Percentiles rank a stretch among this genome's conserved stretches.
These are phyloP conservation scores for Sisymbrium altissimum DNA, from an alignment of 345 rosid species.

Conservation along the genomic window DNA sequence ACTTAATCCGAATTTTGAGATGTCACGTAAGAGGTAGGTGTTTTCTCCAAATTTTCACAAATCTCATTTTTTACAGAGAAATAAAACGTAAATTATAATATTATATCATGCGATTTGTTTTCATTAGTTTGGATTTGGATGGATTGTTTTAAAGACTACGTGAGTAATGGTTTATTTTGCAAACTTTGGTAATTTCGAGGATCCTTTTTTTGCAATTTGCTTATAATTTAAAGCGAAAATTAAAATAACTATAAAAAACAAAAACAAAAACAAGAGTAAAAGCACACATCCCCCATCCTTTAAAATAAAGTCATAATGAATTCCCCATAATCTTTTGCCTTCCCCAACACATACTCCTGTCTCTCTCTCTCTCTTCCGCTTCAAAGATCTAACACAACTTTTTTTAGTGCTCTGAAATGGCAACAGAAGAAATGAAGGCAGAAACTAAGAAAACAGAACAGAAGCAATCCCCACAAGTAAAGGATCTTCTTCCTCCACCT, in stretches of 20 bases:
- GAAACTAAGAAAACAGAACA: slow-evolving; percentile 33
- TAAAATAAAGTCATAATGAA: slow-evolving; percentile 24
- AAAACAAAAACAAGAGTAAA: not conserved
- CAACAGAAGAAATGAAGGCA: slow-evolving; percentile 39
- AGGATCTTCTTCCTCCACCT: slow-evolving; percentile 20
- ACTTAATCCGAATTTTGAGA: too few relatives aligned
- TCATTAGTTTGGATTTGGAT: not conserved
- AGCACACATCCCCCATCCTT: slow-evolving; percentile 13
- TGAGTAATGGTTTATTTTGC: not conserved
- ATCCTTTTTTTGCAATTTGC: not conserved
- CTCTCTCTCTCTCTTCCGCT: slow-evolving; percentile 14
- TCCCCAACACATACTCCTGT: slow-evolving; percentile 16
- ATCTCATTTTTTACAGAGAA: too few relatives aligned
- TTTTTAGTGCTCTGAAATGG: slow-evolving; percentile 35
- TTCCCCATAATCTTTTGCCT: slow-evolving; percentile 22
- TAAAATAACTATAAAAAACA: not conserved
- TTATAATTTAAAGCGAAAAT: not conserved
- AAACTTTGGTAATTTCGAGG: not conserved
- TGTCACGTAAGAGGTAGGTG: too few relatives aligned
- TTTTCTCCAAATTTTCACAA: too few relatives aligned
- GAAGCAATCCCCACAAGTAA: slow-evolving; percentile 14
- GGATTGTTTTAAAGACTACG: not conserved
- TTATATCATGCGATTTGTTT: too few relatives aligned
- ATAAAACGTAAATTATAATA: too few relatives aligned
- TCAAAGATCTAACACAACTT: slow-evolving; percentile 14